Evolutionary conservation across 345 rosid genomes (phyloP).

Genomic region (Erucastrum elatum): DNA sequence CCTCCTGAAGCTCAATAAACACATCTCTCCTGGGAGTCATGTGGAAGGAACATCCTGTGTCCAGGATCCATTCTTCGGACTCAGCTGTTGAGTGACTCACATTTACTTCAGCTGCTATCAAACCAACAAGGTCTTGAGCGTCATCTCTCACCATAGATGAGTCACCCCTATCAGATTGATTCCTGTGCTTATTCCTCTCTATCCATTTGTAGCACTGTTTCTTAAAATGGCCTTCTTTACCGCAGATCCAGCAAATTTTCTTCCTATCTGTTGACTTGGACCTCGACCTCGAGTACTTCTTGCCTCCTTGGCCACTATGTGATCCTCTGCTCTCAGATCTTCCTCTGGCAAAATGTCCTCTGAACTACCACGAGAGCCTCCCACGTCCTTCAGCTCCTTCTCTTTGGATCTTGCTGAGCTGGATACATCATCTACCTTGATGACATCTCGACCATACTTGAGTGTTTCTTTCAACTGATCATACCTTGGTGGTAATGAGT

Average conservation of each 20-base stretch:
- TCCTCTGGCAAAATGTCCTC: neutral
- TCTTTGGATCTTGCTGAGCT: too few relatives aligned
- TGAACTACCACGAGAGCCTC: neutral
- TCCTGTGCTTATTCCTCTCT: neutral
- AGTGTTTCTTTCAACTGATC: too few relatives aligned
- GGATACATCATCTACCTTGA: too few relatives aligned
- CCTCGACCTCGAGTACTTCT: neutral
- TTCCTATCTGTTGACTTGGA: neutral
- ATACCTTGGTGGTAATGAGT: too few relatives aligned
- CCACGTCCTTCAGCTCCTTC: neutral
- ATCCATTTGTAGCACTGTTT: neutral
- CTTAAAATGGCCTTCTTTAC: neutral
- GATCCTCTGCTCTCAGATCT: neutral
- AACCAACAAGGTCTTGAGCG: neutral
- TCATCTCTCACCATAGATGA: neutral
- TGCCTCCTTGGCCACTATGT: neutral
- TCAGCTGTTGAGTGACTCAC: too few relatives aligned
- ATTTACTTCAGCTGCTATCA: too few relatives aligned
- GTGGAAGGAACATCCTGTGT: too few relatives aligned
- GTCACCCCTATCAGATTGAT: neutral
- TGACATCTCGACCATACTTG: too few relatives aligned
- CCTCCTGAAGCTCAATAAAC: too few relatives aligned
- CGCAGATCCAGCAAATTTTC: neutral
- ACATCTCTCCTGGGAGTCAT: too few relatives aligned
- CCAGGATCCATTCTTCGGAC: too few relatives aligned